phyloP scores from a whole-genome alignment of 306 rosid genomes.

The Ceratonia siliqua region DNA sequence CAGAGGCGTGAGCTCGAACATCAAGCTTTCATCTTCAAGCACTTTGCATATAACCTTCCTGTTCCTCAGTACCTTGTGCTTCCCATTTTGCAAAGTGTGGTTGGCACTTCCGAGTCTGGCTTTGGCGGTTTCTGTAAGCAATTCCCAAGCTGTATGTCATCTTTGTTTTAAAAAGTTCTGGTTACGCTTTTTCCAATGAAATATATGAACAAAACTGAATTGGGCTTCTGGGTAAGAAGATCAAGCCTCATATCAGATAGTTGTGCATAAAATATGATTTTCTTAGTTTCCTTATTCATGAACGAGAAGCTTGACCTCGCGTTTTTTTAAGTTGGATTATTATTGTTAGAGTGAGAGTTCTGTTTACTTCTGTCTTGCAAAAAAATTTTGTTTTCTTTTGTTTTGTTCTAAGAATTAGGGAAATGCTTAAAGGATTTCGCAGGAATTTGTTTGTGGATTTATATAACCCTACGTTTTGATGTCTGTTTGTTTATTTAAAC shows the following conservation, averaged over 20 bases:
- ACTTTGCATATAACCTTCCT: constrained; percentile 48
- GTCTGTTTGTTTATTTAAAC: background rate
- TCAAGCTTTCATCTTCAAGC: constrained; percentile 63
- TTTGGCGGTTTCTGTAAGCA: constrained; percentile 29
- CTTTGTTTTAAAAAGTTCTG: constrained; percentile 3
- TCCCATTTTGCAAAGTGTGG: constrained; percentile 48
- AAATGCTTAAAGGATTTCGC: background rate
- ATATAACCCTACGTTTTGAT: background rate
- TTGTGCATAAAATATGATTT: background rate
- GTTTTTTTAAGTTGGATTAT: background rate
- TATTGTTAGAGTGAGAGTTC: background rate
- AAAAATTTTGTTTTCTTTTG: background rate
- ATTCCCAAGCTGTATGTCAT: constrained; percentile 52
- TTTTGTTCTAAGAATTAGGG: background rate
- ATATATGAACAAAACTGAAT: background rate
- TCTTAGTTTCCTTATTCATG: background rate
- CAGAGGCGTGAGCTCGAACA: constrained; percentile 67
- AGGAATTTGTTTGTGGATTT: background rate
- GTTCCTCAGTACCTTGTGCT: constrained; percentile 57
- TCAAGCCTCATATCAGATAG: background rate
- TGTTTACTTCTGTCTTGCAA: constrained; percentile 28
- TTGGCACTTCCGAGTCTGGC: constrained; percentile 27
- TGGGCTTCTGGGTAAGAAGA: background rate
- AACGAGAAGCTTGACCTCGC: background rate
- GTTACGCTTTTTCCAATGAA: background rate